phyloP scores from a whole-genome alignment of 768 basidiomycete species.

The Leccinum subgranulosum region DNA sequence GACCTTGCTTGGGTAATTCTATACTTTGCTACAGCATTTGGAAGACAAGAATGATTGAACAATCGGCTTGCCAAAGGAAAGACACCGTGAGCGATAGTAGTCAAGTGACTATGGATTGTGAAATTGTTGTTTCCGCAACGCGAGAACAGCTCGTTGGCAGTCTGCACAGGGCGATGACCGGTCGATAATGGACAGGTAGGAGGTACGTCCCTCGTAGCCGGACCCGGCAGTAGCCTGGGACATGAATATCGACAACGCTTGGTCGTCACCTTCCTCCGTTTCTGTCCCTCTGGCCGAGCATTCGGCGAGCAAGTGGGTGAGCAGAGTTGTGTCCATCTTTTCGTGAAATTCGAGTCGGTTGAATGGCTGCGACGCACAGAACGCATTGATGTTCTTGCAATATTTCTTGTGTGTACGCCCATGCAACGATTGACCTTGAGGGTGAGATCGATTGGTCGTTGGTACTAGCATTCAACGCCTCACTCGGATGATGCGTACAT shows the following conservation, averaged over 20 bases:
- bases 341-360: conserved; percentile 51
- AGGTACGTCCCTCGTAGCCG: conserved; percentile 23
- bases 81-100: conserved; percentile 66
- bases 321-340: conserved; percentile 57
- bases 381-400: conserved; percentile 58
- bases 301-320: conserved; percentile 59
- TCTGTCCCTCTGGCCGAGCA: conserved; percentile 13
- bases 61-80: conserved; percentile 76
- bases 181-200: conserved; percentile 35
- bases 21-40: conserved; percentile 69
- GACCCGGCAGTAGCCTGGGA: conserved; percentile 48
- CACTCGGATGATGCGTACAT: conserved; percentile 44
- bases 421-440: conserved; percentile 61
- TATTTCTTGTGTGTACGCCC: conserved; percentile 68
- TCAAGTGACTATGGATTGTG: conserved; percentile 69
- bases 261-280: conserved; percentile 14
- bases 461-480: conserved; percentile 1
- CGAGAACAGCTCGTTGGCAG: conserved; percentile 38
- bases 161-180: conserved; percentile 22
- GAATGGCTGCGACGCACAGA: conserved; percentile 43
- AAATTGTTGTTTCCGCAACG: conserved; percentile 85
- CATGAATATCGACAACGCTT: conserved; percentile 36
- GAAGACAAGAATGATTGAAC: conserved; percentile 81
- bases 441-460: conserved; percentile 7
- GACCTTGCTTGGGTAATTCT: conserved; percentile 35